Evolutionary conservation across 345 rosid species (phyloP), one percentile per base, ranked within the genome.

Genomic region (Corymbia maculata): DNA sequence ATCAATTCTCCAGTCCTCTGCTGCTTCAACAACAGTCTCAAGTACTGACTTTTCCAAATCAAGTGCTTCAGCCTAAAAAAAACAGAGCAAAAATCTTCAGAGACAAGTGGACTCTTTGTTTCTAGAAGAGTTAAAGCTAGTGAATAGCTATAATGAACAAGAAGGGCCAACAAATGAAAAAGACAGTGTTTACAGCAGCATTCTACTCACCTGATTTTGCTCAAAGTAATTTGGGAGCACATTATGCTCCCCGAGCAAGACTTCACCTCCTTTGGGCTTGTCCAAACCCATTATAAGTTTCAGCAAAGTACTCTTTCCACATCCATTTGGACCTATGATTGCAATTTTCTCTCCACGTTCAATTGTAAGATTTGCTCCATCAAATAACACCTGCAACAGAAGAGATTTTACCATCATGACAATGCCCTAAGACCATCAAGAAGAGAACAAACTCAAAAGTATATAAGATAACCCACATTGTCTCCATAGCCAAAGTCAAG

Each of bases 181-280:
- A 52, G 26, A 32, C 79, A 21, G 42, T 50, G 22, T 52, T 53
- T 14, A n/a, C 86, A n/a, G 32, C 70, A 30, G 52, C 49, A 88
- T 49, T 86, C 42, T 86, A 87, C 93, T 86, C 9, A 96, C 99
- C 98, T 97, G 99, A 91, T 97, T 97, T 93, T 97, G 99, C 92
- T 97, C 99, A 91, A 97, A 97, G 93, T 97, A 97, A 94, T 97
- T 97, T 88, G 98, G 99, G 36, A 97, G 88, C 57, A 97, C 98
- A 91, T 96, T 97, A 93, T 97, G 98, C 89, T 97, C 98, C 88
- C 99, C 99, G 4, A 95, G 96, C 82, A 94, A 52, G 87, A 97
- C 94, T 91, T 95, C 96, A 84, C 99, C 99, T 52, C 89, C 91
- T 10, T 22, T 68, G 86, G 97, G 95, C 93, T 96, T 96, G 94